These are phyloP conservation scores for Sporothrix mexicana DNA, from an alignment of 2,329 filamentous ascomycete genomes.

Conservation along the genomic window DNA sequence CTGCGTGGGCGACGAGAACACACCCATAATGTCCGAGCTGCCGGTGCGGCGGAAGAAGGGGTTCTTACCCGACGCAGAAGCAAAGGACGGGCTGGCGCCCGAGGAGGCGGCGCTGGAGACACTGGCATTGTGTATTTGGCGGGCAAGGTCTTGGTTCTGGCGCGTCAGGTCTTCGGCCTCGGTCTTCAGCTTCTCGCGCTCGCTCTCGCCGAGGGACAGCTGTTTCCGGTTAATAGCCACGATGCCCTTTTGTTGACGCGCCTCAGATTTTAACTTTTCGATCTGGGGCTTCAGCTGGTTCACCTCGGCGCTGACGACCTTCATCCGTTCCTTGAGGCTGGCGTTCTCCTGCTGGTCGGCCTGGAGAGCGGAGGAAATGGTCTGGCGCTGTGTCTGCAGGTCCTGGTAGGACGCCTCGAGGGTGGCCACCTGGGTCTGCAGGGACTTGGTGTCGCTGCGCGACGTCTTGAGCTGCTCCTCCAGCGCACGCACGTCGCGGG, in stretches of 20 bases:
- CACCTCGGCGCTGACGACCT: constrained; percentile 80
- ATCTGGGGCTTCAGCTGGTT: constrained; percentile 84
- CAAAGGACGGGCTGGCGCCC: constrained; percentile 69
- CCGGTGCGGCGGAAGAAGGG: constrained; percentile 84
- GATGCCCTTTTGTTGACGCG: constrained; percentile 92
- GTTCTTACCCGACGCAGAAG: constrained; percentile 79
- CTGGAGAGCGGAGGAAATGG: constrained; percentile 75
- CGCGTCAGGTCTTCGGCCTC: constrained; percentile 75
- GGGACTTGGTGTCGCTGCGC: constrained; percentile 79
- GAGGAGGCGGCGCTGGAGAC: constrained; percentile 52
- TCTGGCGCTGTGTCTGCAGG: constrained; percentile 79
- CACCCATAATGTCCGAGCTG: constrained; percentile 64
- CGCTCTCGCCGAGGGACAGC: constrained; percentile 83
- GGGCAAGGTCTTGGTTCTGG: constrained; percentile 64
- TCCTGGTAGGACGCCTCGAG: constrained; percentile 83
- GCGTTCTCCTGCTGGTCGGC: constrained; percentile 89
- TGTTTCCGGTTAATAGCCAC: constrained; percentile 99
- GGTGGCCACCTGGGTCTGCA: constrained; percentile 82
- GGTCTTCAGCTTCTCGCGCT: constrained; percentile 83
- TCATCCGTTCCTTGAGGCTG: constrained; percentile 84
- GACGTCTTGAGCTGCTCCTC: constrained; percentile 82
- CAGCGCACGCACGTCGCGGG: constrained; percentile 79
- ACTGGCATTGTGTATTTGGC: constrained; percentile 55
- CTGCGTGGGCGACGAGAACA: constrained; percentile 54
- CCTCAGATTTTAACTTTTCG: constrained; percentile 90